A percentile compares a stretch with the other conserved stretches of the same genome.
Evolutionary conservation across 2,329 filamentous ascomycete genomes (phyloP).

Genomic region (Catunica adiposa): DNA sequence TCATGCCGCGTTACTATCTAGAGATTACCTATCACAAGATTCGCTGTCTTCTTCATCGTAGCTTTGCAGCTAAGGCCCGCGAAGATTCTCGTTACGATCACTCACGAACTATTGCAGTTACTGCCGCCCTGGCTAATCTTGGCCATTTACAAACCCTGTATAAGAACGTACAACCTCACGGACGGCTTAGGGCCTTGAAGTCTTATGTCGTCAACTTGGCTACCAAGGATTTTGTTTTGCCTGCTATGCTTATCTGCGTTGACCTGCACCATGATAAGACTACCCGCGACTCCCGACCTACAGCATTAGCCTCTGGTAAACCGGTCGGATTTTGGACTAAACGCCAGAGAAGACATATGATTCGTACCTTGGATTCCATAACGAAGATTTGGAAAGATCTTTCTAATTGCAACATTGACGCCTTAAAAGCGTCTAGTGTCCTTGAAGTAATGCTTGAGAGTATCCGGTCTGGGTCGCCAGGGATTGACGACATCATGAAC

Average conservation of each 20-base stretch:
- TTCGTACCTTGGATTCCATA: constrained; percentile 54
- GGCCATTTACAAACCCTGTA: constrained; percentile 61
- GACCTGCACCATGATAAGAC: constrained; percentile 46
- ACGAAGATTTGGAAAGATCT: constrained; percentile 66
- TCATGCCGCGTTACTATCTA: constrained; percentile 71
- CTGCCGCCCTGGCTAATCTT: constrained; percentile 70
- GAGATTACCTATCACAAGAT: constrained; percentile 81
- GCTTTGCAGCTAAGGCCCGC: constrained; percentile 63
- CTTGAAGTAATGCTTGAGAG: constrained; percentile 76
- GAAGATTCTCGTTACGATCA: constrained; percentile 69
- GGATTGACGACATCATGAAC: neutral
- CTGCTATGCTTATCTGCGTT: constrained; percentile 67
- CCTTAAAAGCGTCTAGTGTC: constrained; percentile 68
- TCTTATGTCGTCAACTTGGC: constrained; percentile 69
- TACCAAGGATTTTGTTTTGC: constrained; percentile 71
- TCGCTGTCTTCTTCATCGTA: constrained; percentile 73
- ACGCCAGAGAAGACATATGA: constrained; percentile 56
- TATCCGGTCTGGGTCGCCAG: constrained; percentile 24
- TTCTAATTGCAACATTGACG: constrained; percentile 67
- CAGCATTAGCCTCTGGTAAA: neutral
- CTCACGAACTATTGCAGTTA: constrained; percentile 68
- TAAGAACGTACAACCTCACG: constrained; percentile 54
- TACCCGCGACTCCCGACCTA: constrained; percentile 30
- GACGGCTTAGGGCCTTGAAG: constrained; percentile 54
- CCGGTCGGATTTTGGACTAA: constrained; percentile 29